phyloP scores from a whole-genome alignment of 1,284 basidiomycete species.

The Trametes sp. region DNA sequence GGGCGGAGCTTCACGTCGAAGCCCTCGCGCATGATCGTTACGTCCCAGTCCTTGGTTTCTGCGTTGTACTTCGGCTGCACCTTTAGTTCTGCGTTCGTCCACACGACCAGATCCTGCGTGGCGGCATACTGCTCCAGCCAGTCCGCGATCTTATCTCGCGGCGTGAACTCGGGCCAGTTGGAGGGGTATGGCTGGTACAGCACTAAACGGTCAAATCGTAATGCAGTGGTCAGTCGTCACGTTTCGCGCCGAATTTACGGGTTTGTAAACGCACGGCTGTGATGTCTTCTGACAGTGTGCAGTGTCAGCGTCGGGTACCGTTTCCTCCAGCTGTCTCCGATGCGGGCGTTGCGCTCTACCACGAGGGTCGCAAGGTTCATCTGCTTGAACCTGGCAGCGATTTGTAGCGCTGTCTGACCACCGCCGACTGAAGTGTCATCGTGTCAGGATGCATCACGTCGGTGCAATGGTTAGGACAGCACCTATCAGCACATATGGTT shows the following conservation, averaged over 20 bases:
- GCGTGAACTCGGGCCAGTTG: conserved; percentile 41
- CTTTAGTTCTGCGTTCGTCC: conserved; percentile 59
- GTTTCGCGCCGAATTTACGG: neutral
- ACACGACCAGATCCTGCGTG: conserved; percentile 66
- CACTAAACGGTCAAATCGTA: conserved; percentile 38
- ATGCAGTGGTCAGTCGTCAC: neutral
- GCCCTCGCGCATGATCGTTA: conserved; percentile 53
- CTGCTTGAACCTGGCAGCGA: conserved; percentile 60
- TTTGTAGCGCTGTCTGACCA: conserved; percentile 60
- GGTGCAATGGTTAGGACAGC: neutral
- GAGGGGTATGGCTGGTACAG: conserved; percentile 45
- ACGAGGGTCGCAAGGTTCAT: conserved; percentile 57
- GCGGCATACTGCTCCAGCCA: conserved; percentile 72
- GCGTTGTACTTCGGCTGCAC: conserved; percentile 46
- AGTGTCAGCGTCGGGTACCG: conserved; percentile 59
- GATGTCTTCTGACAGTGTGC: conserved; percentile 51
- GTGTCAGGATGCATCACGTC: too few relatives aligned
- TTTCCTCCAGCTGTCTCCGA: conserved; percentile 64
- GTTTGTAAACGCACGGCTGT: conserved; percentile 40
- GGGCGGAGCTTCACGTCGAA: conserved; percentile 55
- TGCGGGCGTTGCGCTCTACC: conserved; percentile 52
- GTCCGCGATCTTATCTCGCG: conserved; percentile 56
- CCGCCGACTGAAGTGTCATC: conserved; percentile 51
- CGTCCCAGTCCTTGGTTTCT: conserved; percentile 55
- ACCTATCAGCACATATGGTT: conserved; percentile 41